A percentile compares a stretch with the other conserved stretches of the same genome.
Evolutionary conservation across 371 early-diverging fungal genomes (phyloP).

Genomic region (Mucor circinelloides): DNA sequence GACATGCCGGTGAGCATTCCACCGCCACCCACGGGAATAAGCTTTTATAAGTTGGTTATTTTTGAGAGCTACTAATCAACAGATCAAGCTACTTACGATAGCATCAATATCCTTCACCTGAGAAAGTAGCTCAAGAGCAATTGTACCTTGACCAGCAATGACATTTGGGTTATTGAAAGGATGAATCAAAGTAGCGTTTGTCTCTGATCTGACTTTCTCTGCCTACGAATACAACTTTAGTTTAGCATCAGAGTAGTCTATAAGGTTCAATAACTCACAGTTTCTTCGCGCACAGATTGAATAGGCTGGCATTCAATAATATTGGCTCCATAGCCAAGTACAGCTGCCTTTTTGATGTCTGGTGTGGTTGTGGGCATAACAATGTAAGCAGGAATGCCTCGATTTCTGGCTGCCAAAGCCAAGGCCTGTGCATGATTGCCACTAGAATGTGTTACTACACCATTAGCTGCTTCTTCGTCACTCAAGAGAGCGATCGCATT

Average conservation of each 20-base stretch:
- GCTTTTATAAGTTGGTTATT: no score
- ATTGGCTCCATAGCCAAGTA: constrained; percentile 55
- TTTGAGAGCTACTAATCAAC: no score
- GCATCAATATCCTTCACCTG: constrained; percentile 53
- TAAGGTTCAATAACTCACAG: constrained; percentile 19
- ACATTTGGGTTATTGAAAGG: constrained; percentile 52
- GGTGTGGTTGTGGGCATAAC: constrained; percentile 61
- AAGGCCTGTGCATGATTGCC: constrained; percentile 60
- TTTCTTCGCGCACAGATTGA: constrained; percentile 31
- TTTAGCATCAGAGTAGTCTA: no score
- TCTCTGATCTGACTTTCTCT: constrained; percentile 26
- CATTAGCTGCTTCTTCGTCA: constrained; percentile 34
- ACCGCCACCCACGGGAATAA: constrained; percentile 61
- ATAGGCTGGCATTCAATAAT: constrained; percentile 49
- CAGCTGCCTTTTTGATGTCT: constrained; percentile 52
- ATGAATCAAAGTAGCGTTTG: constrained; percentile 45
- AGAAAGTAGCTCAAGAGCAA: constrained; percentile 44
- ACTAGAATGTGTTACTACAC: constrained; percentile 51
- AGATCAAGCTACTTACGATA: constrained; percentile 8
- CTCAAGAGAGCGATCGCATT: constrained; percentile 43
- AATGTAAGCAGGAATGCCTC: constrained; percentile 51
- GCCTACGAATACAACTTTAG: constrained; percentile 12
- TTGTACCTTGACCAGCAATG: constrained; percentile 68
- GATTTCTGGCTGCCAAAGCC: constrained; percentile 43
- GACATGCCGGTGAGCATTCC: constrained; percentile 63